A percentile compares a stretch with the other conserved stretches of the same genome.
These are phyloP conservation scores for Spergularia marina DNA, from an alignment of 148 eudicot genomes.

Conservation along the genomic window DNA sequence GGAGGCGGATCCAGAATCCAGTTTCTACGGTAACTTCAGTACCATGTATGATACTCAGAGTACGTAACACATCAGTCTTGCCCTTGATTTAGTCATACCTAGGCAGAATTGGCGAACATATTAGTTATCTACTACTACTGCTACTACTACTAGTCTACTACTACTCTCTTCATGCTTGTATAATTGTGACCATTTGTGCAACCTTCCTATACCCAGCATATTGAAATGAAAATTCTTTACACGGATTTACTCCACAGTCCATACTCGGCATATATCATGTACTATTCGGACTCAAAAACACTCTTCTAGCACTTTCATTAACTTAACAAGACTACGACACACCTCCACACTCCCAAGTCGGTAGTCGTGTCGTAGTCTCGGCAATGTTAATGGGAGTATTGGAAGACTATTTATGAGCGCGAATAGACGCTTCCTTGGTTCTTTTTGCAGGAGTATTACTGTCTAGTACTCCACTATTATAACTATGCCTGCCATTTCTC, in stretches of 20 bases:
- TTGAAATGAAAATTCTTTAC: neutral
- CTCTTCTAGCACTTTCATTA: neutral
- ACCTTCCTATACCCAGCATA: neutral
- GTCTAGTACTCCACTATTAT: neutral
- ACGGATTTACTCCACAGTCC: neutral
- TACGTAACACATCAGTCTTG: slow-evolving; percentile 1
- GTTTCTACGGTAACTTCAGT: slow-evolving; percentile 6
- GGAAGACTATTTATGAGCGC: too few species aligned
- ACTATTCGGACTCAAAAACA: neutral
- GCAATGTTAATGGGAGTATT: neutral
- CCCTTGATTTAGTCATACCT: slow-evolving; percentile 1
- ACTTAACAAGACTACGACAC: neutral
- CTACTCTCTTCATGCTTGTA: slow-evolving; percentile 5
- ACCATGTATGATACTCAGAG: slow-evolving; percentile 15
- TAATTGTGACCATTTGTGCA: slow-evolving; percentile 16
- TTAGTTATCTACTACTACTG: neutral
- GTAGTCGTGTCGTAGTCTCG: neutral
- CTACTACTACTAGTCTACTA: slow-evolving; percentile 1
- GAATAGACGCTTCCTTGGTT: too few species aligned
- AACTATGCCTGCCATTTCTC: neutral
- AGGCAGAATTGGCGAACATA: slow-evolving; percentile 1
- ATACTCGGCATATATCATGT: neutral
- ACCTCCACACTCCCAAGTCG: too few species aligned
- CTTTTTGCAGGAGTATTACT: too few species aligned
- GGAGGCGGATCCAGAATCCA: neutral